Evolutionary conservation across 306 rosid genomes (phyloP).

Genomic region (Fragaria iinumae): DNA sequence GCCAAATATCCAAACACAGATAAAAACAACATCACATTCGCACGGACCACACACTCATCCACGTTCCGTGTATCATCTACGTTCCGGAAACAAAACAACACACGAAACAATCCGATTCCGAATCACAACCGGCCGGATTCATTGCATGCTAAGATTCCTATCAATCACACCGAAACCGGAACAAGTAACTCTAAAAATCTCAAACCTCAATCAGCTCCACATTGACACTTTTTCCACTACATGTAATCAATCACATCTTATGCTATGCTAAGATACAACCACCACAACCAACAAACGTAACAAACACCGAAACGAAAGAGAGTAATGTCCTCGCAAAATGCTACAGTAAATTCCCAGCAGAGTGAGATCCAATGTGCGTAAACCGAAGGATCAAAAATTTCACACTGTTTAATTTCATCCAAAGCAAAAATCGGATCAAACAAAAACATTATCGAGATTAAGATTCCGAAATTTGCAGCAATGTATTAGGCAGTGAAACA

Average conservation of each 20-base stretch:
- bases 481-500: conserved; percentile 43
- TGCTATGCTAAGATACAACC: background rate
- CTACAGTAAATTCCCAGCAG: background rate
- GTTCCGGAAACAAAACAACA: conserved; percentile 5
- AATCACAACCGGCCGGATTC: conserved; percentile 12
- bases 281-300: background rate
- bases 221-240: conserved; percentile 1
- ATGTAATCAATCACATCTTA: background rate
- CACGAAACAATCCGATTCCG: conserved; percentile 9
- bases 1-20: background rate
- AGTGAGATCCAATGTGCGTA: conserved; percentile 43
- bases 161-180: conserved; percentile 11
- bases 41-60: background rate
- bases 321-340: conserved; percentile 10
- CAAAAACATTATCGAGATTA: background rate
- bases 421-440: background rate
- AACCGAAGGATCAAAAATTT: background rate
- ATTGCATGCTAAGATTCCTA: background rate
- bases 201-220: conserved; percentile 16
- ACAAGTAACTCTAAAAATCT: conserved; percentile 24
- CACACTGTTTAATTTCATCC: background rate
- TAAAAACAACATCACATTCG: background rate
- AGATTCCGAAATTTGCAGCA: conserved; percentile 8
- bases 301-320: conserved; percentile 23
- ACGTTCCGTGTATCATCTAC: conserved; percentile 10